Evolutionary conservation across 2,329 filamentous ascomycete species (phyloP).

Genomic region (Macrophomina phaseolina): DNA sequence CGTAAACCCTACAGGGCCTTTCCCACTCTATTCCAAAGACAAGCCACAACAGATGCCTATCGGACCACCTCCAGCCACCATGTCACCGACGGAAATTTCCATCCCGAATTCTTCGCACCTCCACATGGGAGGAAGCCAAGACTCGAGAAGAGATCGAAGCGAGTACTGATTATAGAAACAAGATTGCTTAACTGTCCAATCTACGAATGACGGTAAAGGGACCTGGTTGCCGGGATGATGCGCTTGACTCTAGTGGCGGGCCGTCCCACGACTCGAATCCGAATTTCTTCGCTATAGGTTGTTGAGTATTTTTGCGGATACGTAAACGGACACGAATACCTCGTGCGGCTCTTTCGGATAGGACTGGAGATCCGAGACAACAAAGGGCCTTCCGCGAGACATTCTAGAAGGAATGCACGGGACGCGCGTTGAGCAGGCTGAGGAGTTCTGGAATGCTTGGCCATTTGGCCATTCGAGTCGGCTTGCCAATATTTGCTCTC

Average conservation of each 20-base stretch:
- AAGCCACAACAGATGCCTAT: too few species aligned
- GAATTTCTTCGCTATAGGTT: not conserved
- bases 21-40: too few species aligned
- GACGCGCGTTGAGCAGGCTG: too few species aligned
- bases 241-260: not conserved
- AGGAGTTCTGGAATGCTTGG: too few species aligned
- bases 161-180: too few species aligned
- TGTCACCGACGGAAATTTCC: not conserved
- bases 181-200: too few species aligned
- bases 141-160: not conserved
- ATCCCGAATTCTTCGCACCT: not conserved
- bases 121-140: not conserved
- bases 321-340: slow-evolving; percentile 10
- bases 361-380: too few species aligned
- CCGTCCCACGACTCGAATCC: slow-evolving; percentile 6
- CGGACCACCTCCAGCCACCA: too few species aligned
- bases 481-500: too few species aligned
- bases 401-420: not conserved
- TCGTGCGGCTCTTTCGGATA: not conserved
- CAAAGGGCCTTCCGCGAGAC: not conserved
- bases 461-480: too few species aligned
- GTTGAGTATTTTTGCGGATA: not conserved
- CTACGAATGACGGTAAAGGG: too few species aligned
- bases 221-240: too few species aligned
- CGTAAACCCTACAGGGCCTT: not conserved